A percentile compares a stretch with the other conserved stretches of the same genome.
These are phyloP conservation scores for Chrysosphaeria jannelii DNA, from an alignment of 2,329 filamentous ascomycete genomes.

Conservation along the genomic window DNA sequence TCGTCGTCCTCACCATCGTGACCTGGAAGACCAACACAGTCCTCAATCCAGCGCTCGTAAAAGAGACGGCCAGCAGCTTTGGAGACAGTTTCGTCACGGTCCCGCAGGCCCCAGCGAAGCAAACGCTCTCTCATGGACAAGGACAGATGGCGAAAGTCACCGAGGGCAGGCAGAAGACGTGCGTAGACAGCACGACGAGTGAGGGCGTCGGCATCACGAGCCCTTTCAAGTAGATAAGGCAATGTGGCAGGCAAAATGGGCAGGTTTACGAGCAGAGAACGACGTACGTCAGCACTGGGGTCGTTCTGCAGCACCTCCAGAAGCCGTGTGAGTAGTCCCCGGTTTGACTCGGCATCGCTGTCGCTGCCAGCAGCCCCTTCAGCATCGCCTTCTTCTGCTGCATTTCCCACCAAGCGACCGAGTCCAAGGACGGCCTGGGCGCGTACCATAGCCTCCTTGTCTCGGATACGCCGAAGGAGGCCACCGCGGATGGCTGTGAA, in stretches of 20 bases:
- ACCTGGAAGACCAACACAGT: constrained; percentile 46
- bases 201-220: constrained; percentile 59
- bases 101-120: constrained; percentile 74
- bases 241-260: constrained; percentile 58
- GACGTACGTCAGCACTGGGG: constrained; percentile 71
- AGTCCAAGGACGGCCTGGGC: constrained; percentile 78
- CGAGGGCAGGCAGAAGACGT: constrained; percentile 56
- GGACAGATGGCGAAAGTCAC: constrained; percentile 81
- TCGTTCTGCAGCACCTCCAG: constrained; percentile 80
- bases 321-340: constrained; percentile 51
- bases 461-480: constrained; percentile 58
- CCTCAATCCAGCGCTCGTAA: constrained; percentile 89
- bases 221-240: constrained; percentile 67
- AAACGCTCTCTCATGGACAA: constrained; percentile 88
- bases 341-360: constrained; percentile 26
- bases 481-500: constrained; percentile 58
- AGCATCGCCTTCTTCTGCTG: constrained; percentile 36
- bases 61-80: constrained; percentile 79
- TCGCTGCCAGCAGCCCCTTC: constrained; percentile 43
- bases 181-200: constrained; percentile 72
- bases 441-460: constrained; percentile 80
- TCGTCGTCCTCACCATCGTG: constrained; percentile 24
- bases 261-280: constrained; percentile 70
- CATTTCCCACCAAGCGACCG: constrained; percentile 54
- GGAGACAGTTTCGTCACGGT: constrained; percentile 78